Evolutionary conservation across 257 asterid species (phyloP).

Genomic region (Craterostigma plantagineum): DNA sequence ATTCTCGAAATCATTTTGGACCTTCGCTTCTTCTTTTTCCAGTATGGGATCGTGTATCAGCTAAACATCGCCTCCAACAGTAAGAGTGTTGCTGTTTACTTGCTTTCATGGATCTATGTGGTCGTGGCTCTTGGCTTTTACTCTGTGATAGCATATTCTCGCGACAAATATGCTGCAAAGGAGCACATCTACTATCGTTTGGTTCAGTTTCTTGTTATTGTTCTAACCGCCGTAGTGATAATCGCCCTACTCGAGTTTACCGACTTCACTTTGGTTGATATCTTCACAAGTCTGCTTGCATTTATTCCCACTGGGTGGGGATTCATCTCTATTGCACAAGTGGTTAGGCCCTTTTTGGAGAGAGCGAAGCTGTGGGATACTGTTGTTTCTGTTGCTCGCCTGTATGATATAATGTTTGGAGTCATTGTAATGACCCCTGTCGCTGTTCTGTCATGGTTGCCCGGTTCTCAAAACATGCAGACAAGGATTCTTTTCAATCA

Average conservation of each 20-base stretch:
- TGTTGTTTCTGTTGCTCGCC: slow-evolving; percentile 74
- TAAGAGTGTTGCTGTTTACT: slow-evolving; percentile 55
- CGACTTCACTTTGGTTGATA: slow-evolving; percentile 21
- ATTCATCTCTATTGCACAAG: slow-evolving; percentile 70
- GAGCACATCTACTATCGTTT: slow-evolving; percentile 61
- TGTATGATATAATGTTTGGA: slow-evolving; percentile 78
- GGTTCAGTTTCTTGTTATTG: slow-evolving; percentile 64
- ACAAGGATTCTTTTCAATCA: slow-evolving; percentile 78
- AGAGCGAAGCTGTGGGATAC: slow-evolving; percentile 72
- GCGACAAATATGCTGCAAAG: slow-evolving; percentile 55
- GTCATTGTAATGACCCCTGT: slow-evolving; percentile 73
- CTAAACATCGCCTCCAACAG: slow-evolving; percentile 24
- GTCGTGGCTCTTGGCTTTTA: slow-evolving; percentile 39
- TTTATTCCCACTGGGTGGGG: slow-evolving; percentile 98
- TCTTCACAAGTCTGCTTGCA: slow-evolving; percentile 64
- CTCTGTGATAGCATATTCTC: slow-evolving; percentile 49
- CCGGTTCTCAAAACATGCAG: slow-evolving; percentile 86
- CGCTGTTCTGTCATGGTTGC: slow-evolving; percentile 87
- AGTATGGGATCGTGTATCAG: slow-evolving; percentile 86
- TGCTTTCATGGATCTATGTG: slow-evolving; percentile 74
- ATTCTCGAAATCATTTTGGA: slow-evolving; percentile 71
- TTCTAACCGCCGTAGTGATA: slow-evolving; percentile 27
- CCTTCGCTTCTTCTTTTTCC: slow-evolving; percentile 91
- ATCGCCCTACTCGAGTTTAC: slow-evolving; percentile 40
- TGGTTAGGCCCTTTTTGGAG: slow-evolving; percentile 76